A percentile compares a stretch with the other conserved stretches of the same genome.
Evolutionary conservation across 148 eudicot species (phyloP).

Genomic region (Fagopyrum esculentum): DNA sequence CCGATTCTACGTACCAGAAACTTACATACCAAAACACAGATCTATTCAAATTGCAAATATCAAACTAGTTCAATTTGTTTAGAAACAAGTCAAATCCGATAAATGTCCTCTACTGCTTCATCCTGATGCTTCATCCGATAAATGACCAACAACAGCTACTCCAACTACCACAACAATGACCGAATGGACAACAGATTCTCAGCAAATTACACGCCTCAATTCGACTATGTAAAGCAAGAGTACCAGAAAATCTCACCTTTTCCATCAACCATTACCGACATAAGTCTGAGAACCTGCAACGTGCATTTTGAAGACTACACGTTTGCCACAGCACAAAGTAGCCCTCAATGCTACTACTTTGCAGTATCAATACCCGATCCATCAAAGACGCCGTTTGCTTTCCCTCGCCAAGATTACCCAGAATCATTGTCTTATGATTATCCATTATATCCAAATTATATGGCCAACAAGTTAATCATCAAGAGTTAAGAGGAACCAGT

Average conservation of each 20-base stretch:
- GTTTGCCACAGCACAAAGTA: slow-evolving; percentile 57
- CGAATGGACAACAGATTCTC: slow-evolving; percentile 22
- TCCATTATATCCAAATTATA: slow-evolving; percentile 64
- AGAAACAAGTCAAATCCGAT: no score
- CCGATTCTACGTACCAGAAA: no score
- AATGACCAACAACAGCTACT: slow-evolving; percentile 33
- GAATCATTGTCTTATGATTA: slow-evolving; percentile 52
- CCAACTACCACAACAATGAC: slow-evolving; percentile 19
- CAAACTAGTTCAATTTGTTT: no score
- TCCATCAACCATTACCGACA: slow-evolving; percentile 59
- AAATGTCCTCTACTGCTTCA: no score
- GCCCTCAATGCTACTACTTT: slow-evolving; percentile 60
- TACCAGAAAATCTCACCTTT: slow-evolving; percentile 51
- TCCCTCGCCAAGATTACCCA: slow-evolving; percentile 39
- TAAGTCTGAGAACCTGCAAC: slow-evolving; percentile 64
- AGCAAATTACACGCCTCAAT: slow-evolving; percentile 22
- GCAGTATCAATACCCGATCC: slow-evolving; percentile 40
- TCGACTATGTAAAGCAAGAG: slow-evolving; percentile 26
- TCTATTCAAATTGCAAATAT: no score
- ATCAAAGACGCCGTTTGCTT: slow-evolving; percentile 24
- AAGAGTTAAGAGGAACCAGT: slow-evolving; percentile 35
- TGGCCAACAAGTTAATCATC: slow-evolving; percentile 91
- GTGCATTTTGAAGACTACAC: slow-evolving; percentile 72
- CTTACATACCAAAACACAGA: no score
- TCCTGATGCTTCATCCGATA: no score